These are phyloP conservation scores for Alternaria gaisen DNA, from an alignment of 2,329 filamentous ascomycete species.

Conservation along the genomic window DNA sequence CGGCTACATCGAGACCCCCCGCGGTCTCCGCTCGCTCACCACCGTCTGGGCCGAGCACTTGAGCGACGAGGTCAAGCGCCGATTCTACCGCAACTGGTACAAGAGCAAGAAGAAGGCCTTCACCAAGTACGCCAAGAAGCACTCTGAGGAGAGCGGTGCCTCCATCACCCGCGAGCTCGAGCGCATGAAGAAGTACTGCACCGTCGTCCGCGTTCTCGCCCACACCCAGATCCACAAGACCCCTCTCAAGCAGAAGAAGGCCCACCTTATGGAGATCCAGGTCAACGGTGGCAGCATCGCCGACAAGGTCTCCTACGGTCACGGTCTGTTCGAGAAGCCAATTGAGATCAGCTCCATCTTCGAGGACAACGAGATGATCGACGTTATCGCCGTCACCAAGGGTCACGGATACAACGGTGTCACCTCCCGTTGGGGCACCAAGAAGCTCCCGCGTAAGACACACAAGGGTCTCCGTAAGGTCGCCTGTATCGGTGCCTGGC, in stretches of 20 bases:
- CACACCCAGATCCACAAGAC: conserved; percentile 99
- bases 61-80: conserved; percentile 97
- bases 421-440: conserved; percentile 98
- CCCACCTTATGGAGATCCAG: conserved; percentile 99
- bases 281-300: conserved; percentile 95
- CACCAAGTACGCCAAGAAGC: conserved; percentile 99
- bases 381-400: conserved; percentile 99
- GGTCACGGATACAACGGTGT: conserved; percentile 99
- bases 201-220: conserved; percentile 97
- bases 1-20: conserved; percentile 99
- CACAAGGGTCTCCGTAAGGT: conserved; percentile 99
- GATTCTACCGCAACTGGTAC: conserved; percentile 99
- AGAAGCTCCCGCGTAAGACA: conserved; percentile 99
- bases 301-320: conserved; percentile 96
- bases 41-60: conserved; percentile 99
- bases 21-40: conserved; percentile 98
- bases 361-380: conserved; percentile 99
- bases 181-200: conserved; percentile 99
- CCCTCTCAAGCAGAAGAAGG: conserved; percentile 99
- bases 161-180: conserved; percentile 97
- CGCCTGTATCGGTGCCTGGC: conserved; percentile 99
- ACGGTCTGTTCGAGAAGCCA: conserved; percentile 98
- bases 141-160: conserved; percentile 90
- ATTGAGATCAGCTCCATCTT: conserved; percentile 93
- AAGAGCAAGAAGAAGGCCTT: conserved; percentile 99